Evolutionary conservation across 768 basidiomycete species (phyloP), one percentile per base, ranked within the genome.

Genomic region (Pleurotus eryngii): DNA sequence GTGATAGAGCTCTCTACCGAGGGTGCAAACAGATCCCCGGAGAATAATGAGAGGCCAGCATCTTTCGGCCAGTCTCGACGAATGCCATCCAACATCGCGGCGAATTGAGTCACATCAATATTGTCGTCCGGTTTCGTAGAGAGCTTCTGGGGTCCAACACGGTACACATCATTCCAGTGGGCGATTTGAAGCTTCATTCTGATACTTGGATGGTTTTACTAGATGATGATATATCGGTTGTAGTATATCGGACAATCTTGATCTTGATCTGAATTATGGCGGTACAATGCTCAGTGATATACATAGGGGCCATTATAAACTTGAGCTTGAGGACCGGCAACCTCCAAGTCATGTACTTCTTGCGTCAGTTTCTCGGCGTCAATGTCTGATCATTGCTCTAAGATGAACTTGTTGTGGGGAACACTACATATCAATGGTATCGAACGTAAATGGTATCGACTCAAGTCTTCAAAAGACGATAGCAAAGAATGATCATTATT

Each of bases 31-130:
- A 92, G 76, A 69, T 96, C 94, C 6, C 94, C 94, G 37, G 91
- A 94, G 70, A 95, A 97, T 3, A 97, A 71, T 0, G 87, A 76
- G 6, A 97, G 74, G 0, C 93, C 93, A 39, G 68, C 43, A 57
- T 74, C 63, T 37, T 73, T 62, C 3, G 71, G 61, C 90, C 90
- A 92, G 39, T 70, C 68, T 50, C 75, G 71, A 50, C 90, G 79
- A 26, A 91, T 72, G 58, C 80, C 76, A 55, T 89, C 76, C 22
- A 95, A 70, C 37, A 89, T 75, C 8, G 84, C 81, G n/a, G 83
- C 83, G 69, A 94, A 95, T 68, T 95, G 92, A 9, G 89, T 86
- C 22, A 92, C 91, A 68, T 91, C 88, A 64, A 95, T 89, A n/a
- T 86, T 89, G 46, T 83, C 83, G 1, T 70, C 63, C 12, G 81